Conservation (phyloP, 2,329 filamentous ascomycete species). For the Curvularia verruculosa region DNA sequence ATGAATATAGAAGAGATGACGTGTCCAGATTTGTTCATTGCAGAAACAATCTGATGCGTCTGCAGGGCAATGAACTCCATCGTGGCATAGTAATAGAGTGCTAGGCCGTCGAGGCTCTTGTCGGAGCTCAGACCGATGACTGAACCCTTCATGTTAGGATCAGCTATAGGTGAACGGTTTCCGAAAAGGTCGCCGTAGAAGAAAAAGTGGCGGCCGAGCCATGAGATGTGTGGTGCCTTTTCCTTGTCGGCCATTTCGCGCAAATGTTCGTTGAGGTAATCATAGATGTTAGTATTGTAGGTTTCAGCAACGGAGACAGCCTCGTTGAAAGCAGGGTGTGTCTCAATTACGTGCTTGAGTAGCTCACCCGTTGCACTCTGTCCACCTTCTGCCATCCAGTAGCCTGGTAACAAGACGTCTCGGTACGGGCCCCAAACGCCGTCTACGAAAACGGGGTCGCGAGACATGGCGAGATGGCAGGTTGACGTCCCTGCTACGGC, state of each 20-base stretch:
- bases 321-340: conserved; percentile 86
- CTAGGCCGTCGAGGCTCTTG: conserved; percentile 83
- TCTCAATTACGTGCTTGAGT: conserved; percentile 91
- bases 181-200: conserved; percentile 98
- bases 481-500: conserved; percentile 97
- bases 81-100: conserved; percentile 90
- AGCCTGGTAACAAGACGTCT: conserved; percentile 87
- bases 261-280: conserved; percentile 89
- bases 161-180: conserved; percentile 91
- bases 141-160: conserved; percentile 89
- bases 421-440: conserved; percentile 98
- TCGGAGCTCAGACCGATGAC: conserved; percentile 87
- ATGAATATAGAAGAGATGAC: conserved; percentile 94
- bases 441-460: conserved; percentile 87
- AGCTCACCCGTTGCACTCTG: conserved; percentile 96
- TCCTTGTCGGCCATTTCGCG: conserved; percentile 73
- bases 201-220: conserved; percentile 92
- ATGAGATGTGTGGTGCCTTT: conserved; percentile 77
- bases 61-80: conserved; percentile 99
- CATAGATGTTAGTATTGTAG: conserved; percentile 88
- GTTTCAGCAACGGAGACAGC: conserved; percentile 79
- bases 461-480: conserved; percentile 95
- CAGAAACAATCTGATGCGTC: conserved; percentile 91
- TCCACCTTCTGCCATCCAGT: conserved; percentile 97
- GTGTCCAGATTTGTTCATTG: conserved; percentile 92